phyloP scores from a whole-genome alignment of 2,329 filamentous ascomycete species.

The Sclerotinia nivalis region DNA sequence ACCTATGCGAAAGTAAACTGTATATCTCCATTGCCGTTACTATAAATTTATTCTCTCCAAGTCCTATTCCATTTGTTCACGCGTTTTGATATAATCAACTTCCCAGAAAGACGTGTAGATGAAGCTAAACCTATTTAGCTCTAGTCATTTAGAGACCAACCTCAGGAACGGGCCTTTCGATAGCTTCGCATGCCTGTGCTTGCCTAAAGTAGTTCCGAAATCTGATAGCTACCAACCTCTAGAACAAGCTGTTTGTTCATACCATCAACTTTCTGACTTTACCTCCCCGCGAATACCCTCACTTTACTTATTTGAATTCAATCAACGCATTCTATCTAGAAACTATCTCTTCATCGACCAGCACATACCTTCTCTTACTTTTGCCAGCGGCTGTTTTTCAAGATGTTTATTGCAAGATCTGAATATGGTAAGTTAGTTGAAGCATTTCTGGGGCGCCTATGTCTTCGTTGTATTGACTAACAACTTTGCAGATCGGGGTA shows the following conservation, averaged over 20 bases:
- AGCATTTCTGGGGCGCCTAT: slow-evolving; percentile 14
- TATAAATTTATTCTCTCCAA: slow-evolving; percentile 14
- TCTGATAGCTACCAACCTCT: slow-evolving; percentile 23
- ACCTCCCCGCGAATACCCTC: slow-evolving; percentile 11
- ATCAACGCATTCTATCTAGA: neutral
- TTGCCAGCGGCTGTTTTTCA: slow-evolving; percentile 48
- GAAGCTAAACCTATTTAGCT: slow-evolving; percentile 11
- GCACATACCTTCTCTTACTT: neutral
- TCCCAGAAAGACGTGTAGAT: slow-evolving; percentile 18
- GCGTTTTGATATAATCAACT: slow-evolving; percentile 22
- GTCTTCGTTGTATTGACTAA: slow-evolving; percentile 38
- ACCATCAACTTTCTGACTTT: slow-evolving; percentile 20
- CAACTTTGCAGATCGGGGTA: slow-evolving; percentile 78
- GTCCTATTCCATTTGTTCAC: slow-evolving; percentile 4
- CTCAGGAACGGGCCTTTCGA: slow-evolving; percentile 19
- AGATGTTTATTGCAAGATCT: slow-evolving; percentile 99
- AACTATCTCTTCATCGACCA: neutral
- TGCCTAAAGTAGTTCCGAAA: slow-evolving; percentile 24
- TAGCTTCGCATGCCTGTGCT: slow-evolving; percentile 27
- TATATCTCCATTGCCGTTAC: slow-evolving; percentile 18
- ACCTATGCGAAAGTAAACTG: slow-evolving; percentile 13
- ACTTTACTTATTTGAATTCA: neutral
- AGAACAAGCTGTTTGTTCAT: slow-evolving; percentile 19
- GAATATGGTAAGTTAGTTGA: slow-evolving; percentile 81
- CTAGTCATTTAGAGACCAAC: neutral